A percentile compares a stretch with the other conserved stretches of the same genome.
Conservation (phyloP, 495 filamentous ascomycete genomes). For the Neurospora sp. region DNA sequence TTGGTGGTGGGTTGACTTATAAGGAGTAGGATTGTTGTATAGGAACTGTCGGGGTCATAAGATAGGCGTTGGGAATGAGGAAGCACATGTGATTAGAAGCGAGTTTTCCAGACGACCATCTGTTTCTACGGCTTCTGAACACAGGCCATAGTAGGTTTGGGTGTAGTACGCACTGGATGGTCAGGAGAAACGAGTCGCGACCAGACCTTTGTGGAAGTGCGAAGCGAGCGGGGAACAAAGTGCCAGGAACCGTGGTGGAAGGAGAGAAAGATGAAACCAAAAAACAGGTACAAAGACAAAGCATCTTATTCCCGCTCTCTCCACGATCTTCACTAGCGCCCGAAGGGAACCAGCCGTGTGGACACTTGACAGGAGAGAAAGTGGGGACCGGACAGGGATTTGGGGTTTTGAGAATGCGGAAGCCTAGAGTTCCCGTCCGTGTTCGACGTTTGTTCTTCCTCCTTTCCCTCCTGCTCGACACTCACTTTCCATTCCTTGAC, state of each 20-base stretch:
- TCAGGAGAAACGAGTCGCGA: too few relatives aligned
- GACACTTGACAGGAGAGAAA: background rate
- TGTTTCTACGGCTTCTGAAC: too few relatives aligned
- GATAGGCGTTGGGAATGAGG: too few relatives aligned
- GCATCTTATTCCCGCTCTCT: background rate
- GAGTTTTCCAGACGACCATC: too few relatives aligned
- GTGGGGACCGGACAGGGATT: background rate
- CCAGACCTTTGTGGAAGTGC: background rate
- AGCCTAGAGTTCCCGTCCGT: background rate
- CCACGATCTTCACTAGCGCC: background rate
- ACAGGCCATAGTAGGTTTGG: too few relatives aligned
- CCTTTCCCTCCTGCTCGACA: background rate
- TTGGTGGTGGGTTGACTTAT: constrained; percentile 42
- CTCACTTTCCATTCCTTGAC: background rate
- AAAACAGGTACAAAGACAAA: background rate
- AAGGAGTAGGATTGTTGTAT: constrained; percentile 17
- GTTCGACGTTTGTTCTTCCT: background rate
- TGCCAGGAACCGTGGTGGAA: too few relatives aligned
- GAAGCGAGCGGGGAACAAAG: background rate
- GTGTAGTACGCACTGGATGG: too few relatives aligned
- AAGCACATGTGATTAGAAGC: too few relatives aligned
- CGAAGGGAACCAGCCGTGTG: background rate
- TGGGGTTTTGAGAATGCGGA: background rate
- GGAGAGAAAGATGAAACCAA: background rate
- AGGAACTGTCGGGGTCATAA: too few relatives aligned